Evolutionary conservation across 345 rosid species (phyloP).

Genomic region (Arabis hirsuta): DNA sequence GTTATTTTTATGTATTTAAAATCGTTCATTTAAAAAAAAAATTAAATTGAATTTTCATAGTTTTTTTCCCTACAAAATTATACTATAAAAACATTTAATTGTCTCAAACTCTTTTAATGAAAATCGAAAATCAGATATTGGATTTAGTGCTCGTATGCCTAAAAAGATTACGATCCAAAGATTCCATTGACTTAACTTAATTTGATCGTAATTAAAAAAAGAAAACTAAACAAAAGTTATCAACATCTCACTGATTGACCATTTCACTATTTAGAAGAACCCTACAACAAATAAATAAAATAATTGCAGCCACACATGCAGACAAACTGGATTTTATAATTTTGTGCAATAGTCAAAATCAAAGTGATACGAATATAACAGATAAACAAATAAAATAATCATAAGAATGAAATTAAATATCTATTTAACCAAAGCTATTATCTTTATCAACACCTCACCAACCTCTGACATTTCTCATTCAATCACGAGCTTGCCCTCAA

Average conservation of each 20-base stretch:
- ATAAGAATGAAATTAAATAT: neutral
- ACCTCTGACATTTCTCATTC: slow-evolving; percentile 18
- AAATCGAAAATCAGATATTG: neutral
- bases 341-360: slow-evolving; percentile 19
- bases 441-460: slow-evolving; percentile 33
- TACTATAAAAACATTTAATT: neutral
- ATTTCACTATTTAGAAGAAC: slow-evolving; percentile 16
- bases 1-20: too few species aligned
- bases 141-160: neutral
- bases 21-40: too few species aligned
- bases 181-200: neutral
- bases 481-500: slow-evolving; percentile 24
- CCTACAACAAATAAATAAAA: slow-evolving; percentile 15
- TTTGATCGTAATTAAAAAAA: neutral
- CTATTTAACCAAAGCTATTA: slow-evolving; percentile 8
- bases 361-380: slow-evolving; percentile 17
- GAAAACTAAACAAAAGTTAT: slow-evolving; percentile 8
- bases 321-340: slow-evolving; percentile 24
- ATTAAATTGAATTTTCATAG: too few species aligned
- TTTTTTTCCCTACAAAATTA: too few species aligned
- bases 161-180: neutral
- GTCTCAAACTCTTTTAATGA: too few species aligned
- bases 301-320: slow-evolving; percentile 35
- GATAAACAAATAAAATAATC: neutral
- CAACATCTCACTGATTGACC: slow-evolving; percentile 20